These are phyloP conservation scores for Claviceps africana DNA, from an alignment of 2,329 filamentous ascomycete species.

Conservation along the genomic window DNA sequence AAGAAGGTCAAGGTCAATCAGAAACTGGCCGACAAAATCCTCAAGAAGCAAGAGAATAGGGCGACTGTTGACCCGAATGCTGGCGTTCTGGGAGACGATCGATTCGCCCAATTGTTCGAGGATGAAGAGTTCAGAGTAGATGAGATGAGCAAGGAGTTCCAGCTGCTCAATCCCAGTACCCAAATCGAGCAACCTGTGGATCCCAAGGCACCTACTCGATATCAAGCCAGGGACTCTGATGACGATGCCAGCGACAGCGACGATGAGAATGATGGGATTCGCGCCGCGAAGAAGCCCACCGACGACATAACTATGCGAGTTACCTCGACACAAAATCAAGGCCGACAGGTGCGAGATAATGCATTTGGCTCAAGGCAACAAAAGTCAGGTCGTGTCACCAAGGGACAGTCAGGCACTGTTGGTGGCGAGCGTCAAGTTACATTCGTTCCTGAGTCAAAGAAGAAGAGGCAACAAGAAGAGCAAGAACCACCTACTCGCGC, in stretches of 20 bases:
- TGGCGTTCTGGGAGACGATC: constrained; percentile 65
- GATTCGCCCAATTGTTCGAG: constrained; percentile 81
- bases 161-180: constrained; percentile 78
- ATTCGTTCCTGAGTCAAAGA: constrained; percentile 51
- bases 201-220: constrained; percentile 22
- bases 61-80: constrained; percentile 43
- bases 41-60: constrained; percentile 49
- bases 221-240: constrained; percentile 27
- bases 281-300: constrained; percentile 12
- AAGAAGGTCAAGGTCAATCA: constrained; percentile 98
- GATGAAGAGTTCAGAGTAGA: constrained; percentile 89
- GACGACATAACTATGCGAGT: constrained; percentile 48
- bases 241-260: constrained; percentile 31
- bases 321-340: constrained; percentile 52
- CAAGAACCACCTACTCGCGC: constrained; percentile 17
- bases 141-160: constrained; percentile 77
- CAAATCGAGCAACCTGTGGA: constrained; percentile 23
- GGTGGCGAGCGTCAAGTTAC: constrained; percentile 55
- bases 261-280: constrained; percentile 12
- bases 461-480: constrained; percentile 30
- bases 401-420: constrained; percentile 31
- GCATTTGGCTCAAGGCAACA: constrained; percentile 42
- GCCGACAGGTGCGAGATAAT: constrained; percentile 39
- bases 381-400: constrained; percentile 32
- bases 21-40: constrained; percentile 59